These are phyloP conservation scores for Quercus lobata DNA, from an alignment of 331 rosid genomes.

Conservation along the genomic window DNA sequence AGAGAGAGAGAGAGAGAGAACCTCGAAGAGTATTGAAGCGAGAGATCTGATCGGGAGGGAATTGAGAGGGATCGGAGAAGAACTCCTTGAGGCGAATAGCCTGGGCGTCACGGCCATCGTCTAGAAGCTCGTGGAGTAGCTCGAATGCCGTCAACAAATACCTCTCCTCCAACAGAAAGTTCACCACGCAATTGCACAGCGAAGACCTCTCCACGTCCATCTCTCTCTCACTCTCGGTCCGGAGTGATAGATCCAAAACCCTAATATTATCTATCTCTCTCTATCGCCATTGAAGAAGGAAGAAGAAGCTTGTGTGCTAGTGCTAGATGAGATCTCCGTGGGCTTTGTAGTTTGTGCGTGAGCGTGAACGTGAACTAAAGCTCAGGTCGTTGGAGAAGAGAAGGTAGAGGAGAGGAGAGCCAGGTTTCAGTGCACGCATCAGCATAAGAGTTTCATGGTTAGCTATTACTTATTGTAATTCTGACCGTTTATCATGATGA, in stretches of 20 bases:
- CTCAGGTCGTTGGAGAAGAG: neutral
- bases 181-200: constrained; percentile 95
- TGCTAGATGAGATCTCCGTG: constrained; percentile 25
- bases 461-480: neutral
- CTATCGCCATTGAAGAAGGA: constrained; percentile 36
- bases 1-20: neutral
- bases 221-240: neutral
- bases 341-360: neutral
- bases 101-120: constrained; percentile 79
- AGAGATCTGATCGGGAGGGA: constrained; percentile 85
- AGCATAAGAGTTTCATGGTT: neutral
- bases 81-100: constrained; percentile 89
- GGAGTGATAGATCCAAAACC: constrained; percentile 26
- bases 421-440: neutral
- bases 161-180: constrained; percentile 88
- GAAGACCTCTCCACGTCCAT: constrained; percentile 96
- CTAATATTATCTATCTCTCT: constrained; percentile 1
- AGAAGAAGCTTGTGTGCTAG: constrained; percentile 2
- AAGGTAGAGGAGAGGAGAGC: neutral
- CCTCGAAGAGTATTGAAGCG: constrained; percentile 88
- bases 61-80: constrained; percentile 75
- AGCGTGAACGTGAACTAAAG: neutral
- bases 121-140: constrained; percentile 99
- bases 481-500: neutral
- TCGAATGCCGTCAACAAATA: constrained; percentile 89